Percentiles rank a stretch among this genome's conserved stretches.
Evolutionary conservation across 108 stramenopile species (phyloP).

Genomic region (Nannochloropsis granulata): DNA sequence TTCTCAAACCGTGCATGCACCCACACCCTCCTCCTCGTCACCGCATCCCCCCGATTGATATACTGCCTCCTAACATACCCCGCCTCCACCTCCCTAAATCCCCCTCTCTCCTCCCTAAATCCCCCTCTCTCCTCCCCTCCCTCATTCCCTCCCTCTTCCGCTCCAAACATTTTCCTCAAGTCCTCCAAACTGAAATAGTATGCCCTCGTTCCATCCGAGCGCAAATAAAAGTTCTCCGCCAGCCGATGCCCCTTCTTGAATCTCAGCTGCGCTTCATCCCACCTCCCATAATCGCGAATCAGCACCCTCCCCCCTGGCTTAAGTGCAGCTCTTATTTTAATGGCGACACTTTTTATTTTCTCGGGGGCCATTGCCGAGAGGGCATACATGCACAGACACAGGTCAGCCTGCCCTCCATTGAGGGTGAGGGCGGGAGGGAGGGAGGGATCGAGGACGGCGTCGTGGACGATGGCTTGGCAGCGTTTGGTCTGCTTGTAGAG

Average conservation of each 20-base stretch:
- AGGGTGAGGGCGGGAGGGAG: background rate
- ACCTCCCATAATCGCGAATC: slow-evolving; percentile 23
- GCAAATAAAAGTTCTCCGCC: slow-evolving; percentile 9
- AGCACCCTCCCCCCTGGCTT: slow-evolving; percentile 11
- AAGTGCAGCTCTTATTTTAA: background rate
- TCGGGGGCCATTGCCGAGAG: slow-evolving; percentile 20
- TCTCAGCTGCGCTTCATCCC: slow-evolving; percentile 24
- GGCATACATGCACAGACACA: slow-evolving; percentile 8
- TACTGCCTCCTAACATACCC: slow-evolving; percentile 17
- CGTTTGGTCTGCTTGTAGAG: slow-evolving; percentile 11
- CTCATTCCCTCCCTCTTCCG: background rate
- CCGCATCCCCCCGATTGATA: slow-evolving; percentile 8
- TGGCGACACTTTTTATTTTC: background rate
- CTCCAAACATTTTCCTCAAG: slow-evolving; percentile 7
- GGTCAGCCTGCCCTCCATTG: slow-evolving; percentile 5
- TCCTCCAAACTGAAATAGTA: slow-evolving; percentile 19
- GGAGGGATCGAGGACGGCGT: background rate
- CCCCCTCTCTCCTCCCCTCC: background rate
- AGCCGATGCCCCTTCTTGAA: slow-evolving; percentile 7
- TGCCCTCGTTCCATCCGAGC: slow-evolving; percentile 16
- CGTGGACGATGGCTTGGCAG: slow-evolving; percentile 8
- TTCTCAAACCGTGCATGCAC: slow-evolving; percentile 19
- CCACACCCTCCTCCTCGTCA: slow-evolving; percentile 22
- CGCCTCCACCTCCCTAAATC: slow-evolving; percentile 4
- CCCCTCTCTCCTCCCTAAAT: background rate